A percentile compares a stretch with the other conserved stretches of the same genome.
phyloP scores from a whole-genome alignment of 1,284 basidiomycete species.

The Malassezia caprae region DNA sequence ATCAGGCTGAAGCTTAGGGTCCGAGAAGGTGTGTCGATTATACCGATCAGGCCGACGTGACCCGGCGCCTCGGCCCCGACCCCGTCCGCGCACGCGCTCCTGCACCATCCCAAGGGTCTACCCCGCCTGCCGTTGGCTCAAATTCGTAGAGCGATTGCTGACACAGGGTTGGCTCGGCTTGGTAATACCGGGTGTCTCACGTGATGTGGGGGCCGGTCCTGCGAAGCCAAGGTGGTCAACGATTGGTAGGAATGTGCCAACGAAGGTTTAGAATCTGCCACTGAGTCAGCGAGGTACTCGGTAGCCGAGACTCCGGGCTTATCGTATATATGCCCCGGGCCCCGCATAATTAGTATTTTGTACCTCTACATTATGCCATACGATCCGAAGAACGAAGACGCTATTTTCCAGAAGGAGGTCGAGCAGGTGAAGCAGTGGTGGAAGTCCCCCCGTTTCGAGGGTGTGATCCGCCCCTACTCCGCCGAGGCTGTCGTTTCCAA shows the following conservation, averaged over 20 bases:
- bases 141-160: not conserved
- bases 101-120: not conserved
- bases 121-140: not conserved
- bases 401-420: slow-evolving; percentile 66
- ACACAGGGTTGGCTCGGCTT: not conserved
- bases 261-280: not conserved
- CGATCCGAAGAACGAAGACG: slow-evolving; percentile 42
- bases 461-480: slow-evolving; percentile 78
- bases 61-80: slow-evolving; percentile 1
- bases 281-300: not conserved
- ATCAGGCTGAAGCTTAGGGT: not conserved
- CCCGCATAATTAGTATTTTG: not conserved
- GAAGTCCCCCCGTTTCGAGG: slow-evolving; percentile 76
- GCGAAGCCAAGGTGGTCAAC: not conserved
- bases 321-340: not conserved
- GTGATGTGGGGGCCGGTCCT: not conserved
- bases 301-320: not conserved
- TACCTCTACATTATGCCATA: slow-evolving; percentile 7
- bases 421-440: slow-evolving; percentile 79
- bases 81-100: slow-evolving; percentile 5
- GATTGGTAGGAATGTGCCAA: not conserved
- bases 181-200: not conserved
- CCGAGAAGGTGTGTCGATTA: not conserved
- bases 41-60: not conserved
- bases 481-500: slow-evolving; percentile 87